Percentiles rank a stretch among this genome's conserved stretches.
These are phyloP conservation scores for Nemania serpens DNA, from an alignment of 2,329 filamentous ascomycete genomes.

Conservation along the genomic window DNA sequence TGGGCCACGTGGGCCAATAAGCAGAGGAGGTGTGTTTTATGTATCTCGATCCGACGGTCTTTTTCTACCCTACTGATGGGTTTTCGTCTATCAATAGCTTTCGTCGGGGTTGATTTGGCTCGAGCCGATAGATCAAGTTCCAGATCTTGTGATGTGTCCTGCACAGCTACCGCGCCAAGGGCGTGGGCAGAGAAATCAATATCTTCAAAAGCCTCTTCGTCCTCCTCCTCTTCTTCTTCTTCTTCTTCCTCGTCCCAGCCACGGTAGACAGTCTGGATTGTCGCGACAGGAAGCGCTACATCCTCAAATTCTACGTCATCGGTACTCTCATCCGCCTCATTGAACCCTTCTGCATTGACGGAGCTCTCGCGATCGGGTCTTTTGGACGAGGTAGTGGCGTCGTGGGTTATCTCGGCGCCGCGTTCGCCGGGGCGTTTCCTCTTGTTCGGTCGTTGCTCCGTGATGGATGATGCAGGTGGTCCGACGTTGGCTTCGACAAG, in stretches of 20 bases:
- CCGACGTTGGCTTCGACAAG: conserved; percentile 53
- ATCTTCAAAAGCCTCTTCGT: conserved; percentile 53
- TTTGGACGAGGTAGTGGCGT: conserved; percentile 6
- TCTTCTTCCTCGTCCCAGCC: conserved; percentile 53
- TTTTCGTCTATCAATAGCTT: conserved; percentile 51
- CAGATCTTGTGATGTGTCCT: conserved; percentile 45
- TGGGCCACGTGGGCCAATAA: conserved; percentile 76
- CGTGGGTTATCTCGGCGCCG: conserved; percentile 32
- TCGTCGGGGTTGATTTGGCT: conserved; percentile 40
- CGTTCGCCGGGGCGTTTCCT: conserved; percentile 47
- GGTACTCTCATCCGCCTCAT: conserved; percentile 45
- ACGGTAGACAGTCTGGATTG: conserved; percentile 55
- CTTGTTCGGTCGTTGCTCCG: conserved; percentile 48
- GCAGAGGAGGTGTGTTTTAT: conserved; percentile 85
- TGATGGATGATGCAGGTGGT: conserved; percentile 33
- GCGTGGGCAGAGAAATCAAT: conserved; percentile 48
- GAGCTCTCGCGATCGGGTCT: background rate
- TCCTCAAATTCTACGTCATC: conserved; percentile 57
- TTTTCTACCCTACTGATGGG: conserved; percentile 60
- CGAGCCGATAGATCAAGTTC: conserved; percentile 60
- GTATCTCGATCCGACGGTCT: conserved; percentile 69
- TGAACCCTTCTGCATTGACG: background rate
- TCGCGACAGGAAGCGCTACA: conserved; percentile 52
- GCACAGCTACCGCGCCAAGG: conserved; percentile 24
- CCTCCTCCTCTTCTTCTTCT: conserved; percentile 43